Evolutionary conservation across 345 rosid genomes (phyloP), one percentile per base, ranked within the genome.

Genomic region (Corchorus olitorius): DNA sequence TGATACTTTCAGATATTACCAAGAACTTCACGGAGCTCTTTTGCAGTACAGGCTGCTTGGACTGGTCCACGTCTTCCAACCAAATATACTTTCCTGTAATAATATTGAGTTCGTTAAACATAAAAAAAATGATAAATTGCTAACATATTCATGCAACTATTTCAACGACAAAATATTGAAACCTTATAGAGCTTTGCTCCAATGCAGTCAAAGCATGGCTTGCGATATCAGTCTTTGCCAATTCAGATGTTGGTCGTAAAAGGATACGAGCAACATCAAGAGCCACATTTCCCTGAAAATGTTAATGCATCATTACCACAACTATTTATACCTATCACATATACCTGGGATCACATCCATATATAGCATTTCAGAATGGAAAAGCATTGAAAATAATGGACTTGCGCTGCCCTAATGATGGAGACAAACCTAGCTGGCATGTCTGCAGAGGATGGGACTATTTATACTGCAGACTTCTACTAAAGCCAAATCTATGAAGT

Each of bases 21-120:
- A 91, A 92, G 93, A 83, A 92, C 58, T 92, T 96, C 99, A 15
- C 98, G 92, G 5, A 96, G 92, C 87, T 96, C 99, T 86, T 93
- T 96, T 0, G 97, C 92, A 50, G 99, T 96, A 82, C 94, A 91
- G 78, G 99, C 98, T 73, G 99, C 97, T 84, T 93, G 99, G 83
- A 87, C 90, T 70, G 99, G 99, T 59, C 98, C 98, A 48, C 98
- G 94, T 85, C 99, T 89, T 78, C 98, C 98, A 52, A 92, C 86
- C 68, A 96, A 76, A 82, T 88, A 92, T 53, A 96, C 98, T 80
- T 89, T 96, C 88, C 99, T 96, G 84, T 72, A 81, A 71, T 71
- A 22, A 65, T 37, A 80, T 43, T 66, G 5, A 59, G 34, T 15
- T 64, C 65, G 65, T 8, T 54, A 61, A 68, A 61, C 17, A 17